Evolutionary conservation across 148 eudicot species (phyloP).

Genomic region (Nyssa sinensis): DNA sequence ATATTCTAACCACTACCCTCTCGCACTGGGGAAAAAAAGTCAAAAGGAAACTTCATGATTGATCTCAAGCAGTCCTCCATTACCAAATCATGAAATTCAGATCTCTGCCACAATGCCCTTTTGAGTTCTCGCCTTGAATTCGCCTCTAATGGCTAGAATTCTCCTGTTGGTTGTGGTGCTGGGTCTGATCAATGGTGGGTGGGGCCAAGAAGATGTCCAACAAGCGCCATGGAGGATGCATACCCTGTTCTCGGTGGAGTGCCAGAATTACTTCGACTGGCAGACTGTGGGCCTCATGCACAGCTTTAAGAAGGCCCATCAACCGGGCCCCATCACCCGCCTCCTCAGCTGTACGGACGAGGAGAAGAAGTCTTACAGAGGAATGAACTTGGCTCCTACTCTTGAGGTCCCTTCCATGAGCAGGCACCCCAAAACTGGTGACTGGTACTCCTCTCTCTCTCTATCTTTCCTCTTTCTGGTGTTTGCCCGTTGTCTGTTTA

Average conservation of each 20-base stretch:
- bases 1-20: not conserved
- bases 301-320: conserved; percentile 71
- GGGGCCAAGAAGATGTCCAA: conserved; percentile 24
- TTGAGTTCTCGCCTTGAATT: conserved; percentile 13
- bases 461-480: not conserved
- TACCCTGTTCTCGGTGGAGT: conserved; percentile 94
- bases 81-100: conserved; percentile 22
- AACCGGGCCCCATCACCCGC: conserved; percentile 90
- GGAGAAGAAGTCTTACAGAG: conserved; percentile 61
- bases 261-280: conserved; percentile 96
- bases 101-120: conserved; percentile 21
- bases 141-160: conserved; percentile 36
- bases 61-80: not conserved
- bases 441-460: conserved; percentile 53
- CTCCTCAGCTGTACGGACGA: conserved; percentile 94
- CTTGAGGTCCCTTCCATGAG: conserved; percentile 95
- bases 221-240: conserved; percentile 74
- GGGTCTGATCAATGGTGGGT: conserved; percentile 29
- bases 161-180: conserved; percentile 20
- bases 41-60: not conserved
- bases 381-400: conserved; percentile 94
- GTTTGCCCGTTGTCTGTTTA: not conserved
- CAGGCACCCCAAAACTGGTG: conserved; percentile 86
- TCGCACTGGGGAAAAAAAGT: not conserved
- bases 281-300: conserved; percentile 95